Evolutionary conservation across 2,329 filamentous ascomycete species (phyloP).

Genomic region (Fonsecaea nubica): DNA sequence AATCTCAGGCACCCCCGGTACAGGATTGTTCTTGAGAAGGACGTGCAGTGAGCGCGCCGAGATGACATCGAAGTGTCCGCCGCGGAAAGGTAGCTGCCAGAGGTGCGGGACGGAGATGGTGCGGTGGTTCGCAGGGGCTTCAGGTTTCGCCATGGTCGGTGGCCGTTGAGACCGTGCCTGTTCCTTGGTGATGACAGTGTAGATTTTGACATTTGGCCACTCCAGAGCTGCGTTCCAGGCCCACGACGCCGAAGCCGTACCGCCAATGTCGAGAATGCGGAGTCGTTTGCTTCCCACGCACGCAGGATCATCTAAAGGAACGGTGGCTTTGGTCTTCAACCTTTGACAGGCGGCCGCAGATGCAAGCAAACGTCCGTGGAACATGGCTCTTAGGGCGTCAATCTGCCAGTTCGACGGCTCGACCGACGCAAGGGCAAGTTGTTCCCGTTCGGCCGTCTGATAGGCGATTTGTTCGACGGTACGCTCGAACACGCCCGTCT

Average conservation of each 20-base stretch:
- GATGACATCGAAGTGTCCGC: slow-evolving; percentile 87
- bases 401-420: slow-evolving; percentile 66
- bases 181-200: slow-evolving; percentile 81
- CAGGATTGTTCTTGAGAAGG: slow-evolving; percentile 73
- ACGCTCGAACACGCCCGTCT: slow-evolving; percentile 59
- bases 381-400: slow-evolving; percentile 66
- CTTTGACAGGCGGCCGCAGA: slow-evolving; percentile 54
- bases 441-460: slow-evolving; percentile 71
- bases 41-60: slow-evolving; percentile 86
- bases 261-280: slow-evolving; percentile 84
- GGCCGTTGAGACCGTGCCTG: slow-evolving; percentile 70
- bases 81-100: slow-evolving; percentile 81
- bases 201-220: slow-evolving; percentile 83
- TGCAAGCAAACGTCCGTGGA: slow-evolving; percentile 66
- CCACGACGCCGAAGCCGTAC: slow-evolving; percentile 87
- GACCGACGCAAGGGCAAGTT: slow-evolving; percentile 77
- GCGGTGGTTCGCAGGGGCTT: slow-evolving; percentile 85
- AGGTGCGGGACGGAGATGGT: slow-evolving; percentile 78
- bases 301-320: slow-evolving; percentile 38
- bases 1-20: slow-evolving; percentile 65
- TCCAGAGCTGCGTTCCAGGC: slow-evolving; percentile 90
- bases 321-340: slow-evolving; percentile 38
- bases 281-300: slow-evolving; percentile 55
- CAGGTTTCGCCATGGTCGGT: slow-evolving; percentile 59
- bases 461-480: slow-evolving; percentile 47